These are phyloP conservation scores for Pseudoturritis turrita DNA, from an alignment of 345 rosid species.

Conservation along the genomic window DNA sequence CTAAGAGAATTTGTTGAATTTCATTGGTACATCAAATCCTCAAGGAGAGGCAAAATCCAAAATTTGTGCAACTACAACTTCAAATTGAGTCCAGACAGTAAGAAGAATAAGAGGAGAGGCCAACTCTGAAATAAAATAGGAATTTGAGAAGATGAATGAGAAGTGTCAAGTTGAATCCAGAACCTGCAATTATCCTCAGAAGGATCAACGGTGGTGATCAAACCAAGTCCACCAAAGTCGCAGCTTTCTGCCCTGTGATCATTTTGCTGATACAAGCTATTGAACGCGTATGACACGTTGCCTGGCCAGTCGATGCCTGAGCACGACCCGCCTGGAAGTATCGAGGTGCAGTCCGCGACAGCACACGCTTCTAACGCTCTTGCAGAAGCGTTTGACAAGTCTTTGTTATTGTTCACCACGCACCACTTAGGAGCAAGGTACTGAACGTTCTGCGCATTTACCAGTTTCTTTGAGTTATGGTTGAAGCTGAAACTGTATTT, in stretches of 20 bases:
- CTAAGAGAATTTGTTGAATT: not conserved
- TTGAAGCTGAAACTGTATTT: slow-evolving; percentile 61
- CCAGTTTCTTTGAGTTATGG: slow-evolving; percentile 46
- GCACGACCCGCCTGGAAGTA: slow-evolving; percentile 78
- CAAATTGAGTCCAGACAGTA: not conserved
- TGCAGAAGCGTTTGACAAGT: slow-evolving; percentile 66
- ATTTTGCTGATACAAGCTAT: slow-evolving; percentile 82
- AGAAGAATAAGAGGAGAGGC: slow-evolving; percentile 17
- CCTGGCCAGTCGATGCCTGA: slow-evolving; percentile 68
- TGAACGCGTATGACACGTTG: slow-evolving; percentile 80
- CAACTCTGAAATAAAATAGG: not conserved
- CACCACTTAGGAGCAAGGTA: slow-evolving; percentile 88
- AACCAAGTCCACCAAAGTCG: slow-evolving; percentile 76
- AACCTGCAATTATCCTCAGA: slow-evolving; percentile 61
- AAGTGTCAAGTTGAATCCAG: slow-evolving; percentile 47
- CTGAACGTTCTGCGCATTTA: slow-evolving; percentile 62
- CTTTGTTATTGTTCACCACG: slow-evolving; percentile 65
- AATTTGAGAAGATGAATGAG: slow-evolving; percentile 34
- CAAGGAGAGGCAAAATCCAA: not conserved
- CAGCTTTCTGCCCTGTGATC: slow-evolving; percentile 73
- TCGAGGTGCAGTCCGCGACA: slow-evolving; percentile 60
- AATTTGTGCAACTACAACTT: slow-evolving; percentile 2
- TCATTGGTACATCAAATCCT: not conserved
- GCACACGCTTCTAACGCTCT: slow-evolving; percentile 61
- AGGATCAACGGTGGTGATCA: slow-evolving; percentile 86